Base-by-base conservation (phyloP, 768 basidiomycete genomes). In the Gloeopeniophorella convolvens region DNA sequence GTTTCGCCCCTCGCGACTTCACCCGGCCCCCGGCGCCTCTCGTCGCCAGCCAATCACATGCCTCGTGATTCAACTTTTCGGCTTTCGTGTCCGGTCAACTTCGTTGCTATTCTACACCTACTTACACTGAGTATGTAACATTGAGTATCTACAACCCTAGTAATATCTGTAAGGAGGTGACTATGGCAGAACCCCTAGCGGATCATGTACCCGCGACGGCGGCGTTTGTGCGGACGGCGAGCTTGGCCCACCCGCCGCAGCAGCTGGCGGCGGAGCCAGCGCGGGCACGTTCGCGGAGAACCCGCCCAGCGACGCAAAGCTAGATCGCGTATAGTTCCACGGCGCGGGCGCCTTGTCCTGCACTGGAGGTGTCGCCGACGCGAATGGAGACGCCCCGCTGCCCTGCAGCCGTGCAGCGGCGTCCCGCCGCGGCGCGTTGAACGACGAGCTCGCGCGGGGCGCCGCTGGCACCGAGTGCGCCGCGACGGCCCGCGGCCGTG, bases 321-420 rank as follows among this genome's bases (percentile, higher is more conserved):
- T 68, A 6, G 80, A 80, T 42, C 63, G 71, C 16, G 79, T 79
- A 58, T 78, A 68, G 51, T 77, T 77, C 79, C 79, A 81, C 13
- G 81, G 79, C 23, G 77, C 77, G 16, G 61, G 60, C n/a, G 62
- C 28, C 4, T 63, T 48, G 23, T 33, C 42, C 32, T 59, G 50
- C 16, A 56, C 41, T 37, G 59, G 30, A 28, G 50, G 40, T 24
- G 53, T 42, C 28, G 47, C 28, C 39, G 56, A 35, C 31, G 47
- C 10, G 31, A 50, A 41, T 46, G 56, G 35, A n/a, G 57, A 52
- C 20, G 60, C 51, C 50, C 48, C 54, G 27, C 44, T 16, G 30
- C 58, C 45, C 10, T 44, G 23, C 15, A 50, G 40, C 7, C n/a
- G n/a, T n/a, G n/a, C n/a, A n/a, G n/a, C n/a, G n/a, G 30, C 36